A percentile compares a stretch with the other conserved stretches of the same genome.
phyloP scores from a whole-genome alignment of 495 filamentous ascomycete genomes.

The Haplographium delicatum region DNA sequence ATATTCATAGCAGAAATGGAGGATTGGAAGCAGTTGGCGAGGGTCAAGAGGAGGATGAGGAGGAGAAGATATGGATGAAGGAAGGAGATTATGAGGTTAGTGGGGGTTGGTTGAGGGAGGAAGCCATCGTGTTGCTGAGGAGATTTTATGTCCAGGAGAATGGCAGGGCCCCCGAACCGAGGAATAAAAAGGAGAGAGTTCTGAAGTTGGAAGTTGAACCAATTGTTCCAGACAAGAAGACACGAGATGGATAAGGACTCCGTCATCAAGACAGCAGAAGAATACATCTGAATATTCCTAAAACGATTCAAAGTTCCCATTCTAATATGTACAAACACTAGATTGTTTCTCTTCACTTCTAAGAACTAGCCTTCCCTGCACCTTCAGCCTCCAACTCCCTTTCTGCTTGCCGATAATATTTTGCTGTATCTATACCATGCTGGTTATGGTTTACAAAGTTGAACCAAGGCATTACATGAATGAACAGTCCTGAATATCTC shows the following conservation, averaged over 20 bases:
- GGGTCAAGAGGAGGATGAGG: constrained; percentile 1
- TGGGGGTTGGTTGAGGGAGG: constrained; percentile 78
- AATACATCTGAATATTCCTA: too few relatives aligned
- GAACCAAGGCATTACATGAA: constrained; percentile 86
- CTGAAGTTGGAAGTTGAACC: constrained; percentile 26
- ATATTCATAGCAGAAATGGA: constrained; percentile 52
- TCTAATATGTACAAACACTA: constrained; percentile 19
- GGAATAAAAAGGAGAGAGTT: constrained; percentile 24
- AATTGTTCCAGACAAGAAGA: constrained; percentile 2
- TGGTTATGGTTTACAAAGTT: constrained; percentile 97
- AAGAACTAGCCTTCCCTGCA: constrained; percentile 8
- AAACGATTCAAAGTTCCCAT: constrained; percentile 11
- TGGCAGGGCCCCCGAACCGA: constrained; percentile 31
- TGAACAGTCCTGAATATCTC: constrained; percentile 76
- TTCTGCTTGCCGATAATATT: constrained; percentile 97
- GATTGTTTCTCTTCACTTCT: background rate
- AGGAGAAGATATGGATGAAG: constrained; percentile 45
- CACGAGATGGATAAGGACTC: background rate
- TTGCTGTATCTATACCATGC: constrained; percentile 96
- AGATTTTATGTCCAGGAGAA: constrained; percentile 98
- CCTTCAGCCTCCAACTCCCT: constrained; percentile 81
- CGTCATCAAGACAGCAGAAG: background rate
- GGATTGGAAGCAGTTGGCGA: constrained; percentile 10
- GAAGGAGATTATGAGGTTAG: constrained; percentile 70
- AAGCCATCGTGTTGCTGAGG: constrained; percentile 84